Base-by-base conservation (phyloP, 2,329 filamentous ascomycete genomes). In the Fusarium miscanthi region DNA sequence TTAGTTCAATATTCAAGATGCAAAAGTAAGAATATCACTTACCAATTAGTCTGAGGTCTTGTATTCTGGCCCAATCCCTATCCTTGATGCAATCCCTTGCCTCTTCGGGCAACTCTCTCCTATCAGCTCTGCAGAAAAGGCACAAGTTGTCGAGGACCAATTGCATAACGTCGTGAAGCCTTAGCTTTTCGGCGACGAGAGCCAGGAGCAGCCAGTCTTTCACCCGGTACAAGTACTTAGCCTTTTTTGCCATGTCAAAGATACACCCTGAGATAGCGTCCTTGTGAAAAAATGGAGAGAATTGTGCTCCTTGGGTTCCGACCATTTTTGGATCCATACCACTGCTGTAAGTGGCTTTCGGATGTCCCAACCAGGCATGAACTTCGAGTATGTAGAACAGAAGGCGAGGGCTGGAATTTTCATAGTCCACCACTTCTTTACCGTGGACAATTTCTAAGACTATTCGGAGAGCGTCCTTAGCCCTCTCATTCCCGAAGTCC, bases 191-290 rank as follows among this genome's bases (percentile, higher is more conserved):
- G 17, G 67, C 70, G 38, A 75, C 64, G 4, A 70, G 25, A 19
- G 61, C 64, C 17, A 76, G 49, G 10, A 76, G 66, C 9, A 66
- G 25, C 74, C 74, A 76, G 27, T 70, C 53, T 8, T 52, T 12
- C 1, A 75, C 60, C 14, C 33, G 48, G 11, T 54, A 48, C 21
- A 75, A n/a, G 4, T 51, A 49, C n/a, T 37, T 54, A 5, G 48
- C 42, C 19, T 46, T 8, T 25, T 21, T 6, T 30, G 57, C 40
- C 5, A 75, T 38, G 5, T 17, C 27, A 23, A 40, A 38, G 27
- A 76, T 49, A 3, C 30, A n/a, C 3, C 17, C 23, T 8, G 19
- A 23, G 21, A 76, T 70, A 1, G 17, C 25, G 2, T 31, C 35
- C 3, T 19, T 27, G 5, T 53, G 48, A 8, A 73, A 48, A 37